These are phyloP conservation scores for Fraxinus xanthoxyloides DNA, from an alignment of 305 asterid genomes.

Conservation along the genomic window DNA sequence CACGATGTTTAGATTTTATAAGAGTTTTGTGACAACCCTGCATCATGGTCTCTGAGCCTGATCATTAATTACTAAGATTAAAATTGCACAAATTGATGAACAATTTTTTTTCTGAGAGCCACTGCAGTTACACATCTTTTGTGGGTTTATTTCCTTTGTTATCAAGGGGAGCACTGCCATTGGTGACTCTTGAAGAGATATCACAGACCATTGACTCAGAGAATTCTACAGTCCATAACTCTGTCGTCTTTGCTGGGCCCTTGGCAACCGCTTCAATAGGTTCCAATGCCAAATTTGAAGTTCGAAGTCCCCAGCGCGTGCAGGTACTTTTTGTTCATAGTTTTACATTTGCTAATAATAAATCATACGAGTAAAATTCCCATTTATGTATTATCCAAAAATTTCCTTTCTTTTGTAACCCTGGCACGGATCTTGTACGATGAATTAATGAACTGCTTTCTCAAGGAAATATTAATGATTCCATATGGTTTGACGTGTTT, in stretches of 20 bases:
- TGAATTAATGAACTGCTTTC: not conserved
- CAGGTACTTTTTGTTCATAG: slow-evolving; percentile 46
- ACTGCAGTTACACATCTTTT: slow-evolving; percentile 74
- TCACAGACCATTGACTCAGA: slow-evolving; percentile 76
- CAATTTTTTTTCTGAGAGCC: not conserved
- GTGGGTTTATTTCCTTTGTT: slow-evolving; percentile 69
- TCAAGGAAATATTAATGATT: not conserved
- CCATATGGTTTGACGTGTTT: not conserved
- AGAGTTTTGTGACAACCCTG: not conserved
- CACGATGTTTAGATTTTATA: not conserved
- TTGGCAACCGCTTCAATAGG: slow-evolving; percentile 68
- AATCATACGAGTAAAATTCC: not conserved
- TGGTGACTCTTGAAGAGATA: slow-evolving; percentile 77
- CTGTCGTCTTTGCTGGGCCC: slow-evolving; percentile 75
- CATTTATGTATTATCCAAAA: not conserved
- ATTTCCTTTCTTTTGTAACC: not conserved
- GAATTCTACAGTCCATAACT: slow-evolving; percentile 69
- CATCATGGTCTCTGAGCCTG: not conserved
- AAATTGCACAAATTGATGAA: not conserved
- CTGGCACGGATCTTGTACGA: not conserved
- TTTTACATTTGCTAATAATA: not conserved
- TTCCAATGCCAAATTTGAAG: slow-evolving; percentile 86
- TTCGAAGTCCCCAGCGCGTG: slow-evolving; percentile 89
- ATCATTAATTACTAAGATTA: not conserved
- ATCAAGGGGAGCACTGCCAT: slow-evolving; percentile 55